A percentile compares a stretch with the other conserved stretches of the same genome.
phyloP scores from a whole-genome alignment of 2,329 filamentous ascomycete genomes.

The Aspergillus spinulosporus region DNA sequence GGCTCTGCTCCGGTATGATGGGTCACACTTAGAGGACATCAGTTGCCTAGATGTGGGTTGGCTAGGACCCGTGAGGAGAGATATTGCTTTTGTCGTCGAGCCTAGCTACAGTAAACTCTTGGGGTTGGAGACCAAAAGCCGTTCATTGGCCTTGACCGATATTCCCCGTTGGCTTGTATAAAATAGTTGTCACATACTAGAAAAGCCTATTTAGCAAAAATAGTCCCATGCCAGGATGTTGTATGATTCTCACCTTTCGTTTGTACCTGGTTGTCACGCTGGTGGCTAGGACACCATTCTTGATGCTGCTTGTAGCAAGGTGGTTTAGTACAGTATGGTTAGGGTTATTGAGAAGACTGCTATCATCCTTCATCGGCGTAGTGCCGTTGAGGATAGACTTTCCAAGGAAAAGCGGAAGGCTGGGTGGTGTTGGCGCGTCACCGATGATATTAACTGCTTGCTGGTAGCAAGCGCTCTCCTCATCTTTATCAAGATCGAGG shows the following conservation, averaged over 20 bases:
- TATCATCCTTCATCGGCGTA: conserved; percentile 94
- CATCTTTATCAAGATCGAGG: conserved; percentile 76
- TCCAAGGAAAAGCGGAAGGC: conserved; percentile 83
- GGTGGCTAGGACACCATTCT: conserved; percentile 90
- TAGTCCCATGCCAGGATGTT: neutral
- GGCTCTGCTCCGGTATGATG: neutral
- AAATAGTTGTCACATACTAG: conserved; percentile 94
- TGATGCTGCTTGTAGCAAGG: conserved; percentile 95
- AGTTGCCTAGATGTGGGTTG: neutral
- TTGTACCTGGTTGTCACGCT: conserved; percentile 97
- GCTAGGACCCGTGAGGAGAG: neutral
- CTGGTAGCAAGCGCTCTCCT: conserved; percentile 73
- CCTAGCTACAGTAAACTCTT: neutral
- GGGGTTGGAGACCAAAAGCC: neutral
- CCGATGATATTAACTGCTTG: conserved; percentile 73
- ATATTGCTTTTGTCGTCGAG: neutral
- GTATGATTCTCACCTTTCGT: conserved; percentile 62
- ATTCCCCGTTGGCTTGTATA: conserved; percentile 81
- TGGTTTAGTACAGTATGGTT: conserved; percentile 98
- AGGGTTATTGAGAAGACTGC: conserved; percentile 92
- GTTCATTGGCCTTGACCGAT: conserved; percentile 31
- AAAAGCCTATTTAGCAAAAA: conserved; percentile 22
- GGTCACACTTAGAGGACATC: neutral
- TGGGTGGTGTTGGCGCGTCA: conserved; percentile 79
- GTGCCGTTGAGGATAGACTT: conserved; percentile 93